Percentiles rank a stretch among this genome's conserved stretches.
Evolutionary conservation across 2,329 filamentous ascomycete species (phyloP).

Genomic region (Fusarium gaditjirri): DNA sequence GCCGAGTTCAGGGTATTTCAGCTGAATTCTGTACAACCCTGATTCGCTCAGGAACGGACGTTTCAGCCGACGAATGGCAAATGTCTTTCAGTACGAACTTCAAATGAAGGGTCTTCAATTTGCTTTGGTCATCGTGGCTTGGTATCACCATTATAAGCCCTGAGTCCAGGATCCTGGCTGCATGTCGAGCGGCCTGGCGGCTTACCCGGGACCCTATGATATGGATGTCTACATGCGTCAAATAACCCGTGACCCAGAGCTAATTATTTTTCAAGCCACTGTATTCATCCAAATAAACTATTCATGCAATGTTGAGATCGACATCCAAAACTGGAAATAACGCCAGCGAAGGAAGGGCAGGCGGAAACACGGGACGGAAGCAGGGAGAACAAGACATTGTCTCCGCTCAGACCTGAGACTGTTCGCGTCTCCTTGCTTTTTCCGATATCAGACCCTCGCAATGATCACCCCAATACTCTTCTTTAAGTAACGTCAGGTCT

Average conservation of each 20-base stretch:
- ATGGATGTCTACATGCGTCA: not conserved
- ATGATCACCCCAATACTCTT: not conserved
- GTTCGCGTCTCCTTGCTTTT: not conserved
- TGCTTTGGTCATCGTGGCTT: not conserved
- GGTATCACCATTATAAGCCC: constrained; percentile 9
- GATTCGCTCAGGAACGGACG: not conserved
- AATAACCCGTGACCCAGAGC: not conserved
- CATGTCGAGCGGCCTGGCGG: no score
- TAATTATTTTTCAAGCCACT: not conserved
- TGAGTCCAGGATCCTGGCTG: not conserved
- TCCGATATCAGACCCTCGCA: not conserved
- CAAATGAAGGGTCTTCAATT: constrained; percentile 7
- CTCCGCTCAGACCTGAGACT: not conserved
- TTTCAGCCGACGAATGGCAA: not conserved
- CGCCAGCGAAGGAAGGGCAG: not conserved
- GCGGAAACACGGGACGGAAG: constrained; percentile 2
- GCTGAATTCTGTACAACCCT: not conserved
- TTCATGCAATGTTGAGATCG: not conserved
- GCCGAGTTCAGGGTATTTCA: constrained; percentile 8
- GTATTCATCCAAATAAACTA: not conserved
- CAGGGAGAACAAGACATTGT: constrained; percentile 28
- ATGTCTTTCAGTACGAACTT: not conserved
- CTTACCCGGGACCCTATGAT: not conserved
- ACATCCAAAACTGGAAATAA: not conserved
- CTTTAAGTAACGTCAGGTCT: not conserved